A percentile compares a stretch with the other conserved stretches of the same genome.
Conservation (phyloP, 2,329 filamentous ascomycete species). For the Colletotrichum nymphaeae region DNA sequence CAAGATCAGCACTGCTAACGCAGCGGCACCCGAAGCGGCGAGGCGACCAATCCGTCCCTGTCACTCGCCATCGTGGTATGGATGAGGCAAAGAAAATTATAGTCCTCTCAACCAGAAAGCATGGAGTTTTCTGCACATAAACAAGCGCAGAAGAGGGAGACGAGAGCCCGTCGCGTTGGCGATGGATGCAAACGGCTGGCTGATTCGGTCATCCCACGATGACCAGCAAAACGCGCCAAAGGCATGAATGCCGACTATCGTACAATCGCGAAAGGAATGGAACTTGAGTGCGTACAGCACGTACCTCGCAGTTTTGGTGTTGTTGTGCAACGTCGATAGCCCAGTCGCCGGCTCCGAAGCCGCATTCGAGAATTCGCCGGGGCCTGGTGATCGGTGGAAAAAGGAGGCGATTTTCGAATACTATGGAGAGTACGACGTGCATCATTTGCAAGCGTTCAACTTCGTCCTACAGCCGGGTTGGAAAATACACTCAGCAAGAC, state of each 20-base stretch:
- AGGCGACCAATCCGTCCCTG: background rate
- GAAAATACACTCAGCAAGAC: constrained; percentile 1
- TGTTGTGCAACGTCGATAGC: constrained; percentile 74
- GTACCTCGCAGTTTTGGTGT: constrained; percentile 73
- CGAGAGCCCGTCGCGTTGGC: background rate
- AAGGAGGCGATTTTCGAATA: constrained; percentile 76
- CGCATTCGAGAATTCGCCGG: constrained; percentile 75
- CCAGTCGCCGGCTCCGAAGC: constrained; percentile 79
- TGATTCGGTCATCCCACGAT: background rate
- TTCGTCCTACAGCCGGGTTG: constrained; percentile 66
- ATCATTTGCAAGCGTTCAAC: constrained; percentile 72
- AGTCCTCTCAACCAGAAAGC: constrained; percentile 26
- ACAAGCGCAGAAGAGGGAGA: background rate
- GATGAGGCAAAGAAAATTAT: background rate
- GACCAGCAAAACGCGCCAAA: background rate
- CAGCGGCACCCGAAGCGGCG: background rate
- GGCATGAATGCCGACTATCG: background rate
- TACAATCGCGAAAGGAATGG: background rate
- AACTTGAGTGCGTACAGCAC: constrained; percentile 35
- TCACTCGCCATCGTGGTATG: background rate
- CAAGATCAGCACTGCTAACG: constrained; percentile 28
- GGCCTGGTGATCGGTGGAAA: constrained; percentile 74
- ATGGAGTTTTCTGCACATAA: background rate
- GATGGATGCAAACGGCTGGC: background rate
- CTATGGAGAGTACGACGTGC: constrained; percentile 69